Conservation (phyloP, 441 rosid species). For the Corymbia citriodora region DNA sequence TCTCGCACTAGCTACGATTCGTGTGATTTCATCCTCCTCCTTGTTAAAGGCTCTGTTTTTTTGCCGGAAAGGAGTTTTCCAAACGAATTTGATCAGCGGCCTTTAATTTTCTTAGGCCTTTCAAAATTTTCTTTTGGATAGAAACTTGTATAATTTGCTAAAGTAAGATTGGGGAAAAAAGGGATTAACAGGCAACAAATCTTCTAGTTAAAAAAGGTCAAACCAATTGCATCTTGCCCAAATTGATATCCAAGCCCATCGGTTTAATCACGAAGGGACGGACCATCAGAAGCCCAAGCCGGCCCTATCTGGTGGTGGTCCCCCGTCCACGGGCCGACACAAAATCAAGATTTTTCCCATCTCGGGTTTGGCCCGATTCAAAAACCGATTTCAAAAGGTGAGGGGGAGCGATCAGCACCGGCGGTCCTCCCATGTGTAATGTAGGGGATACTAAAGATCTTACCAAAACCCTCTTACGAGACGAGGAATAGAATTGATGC, state of each 20-base stretch:
- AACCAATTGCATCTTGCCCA: neutral
- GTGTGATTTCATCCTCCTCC: neutral
- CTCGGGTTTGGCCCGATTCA: neutral
- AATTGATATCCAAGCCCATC: neutral
- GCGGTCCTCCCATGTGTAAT: neutral
- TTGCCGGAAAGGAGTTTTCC: neutral
- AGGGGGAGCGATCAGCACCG: neutral
- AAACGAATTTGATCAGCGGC: neutral
- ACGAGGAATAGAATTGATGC: neutral
- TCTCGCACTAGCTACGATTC: neutral
- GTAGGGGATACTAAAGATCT: neutral
- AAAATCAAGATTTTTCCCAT: neutral
- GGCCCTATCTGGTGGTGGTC: neutral
- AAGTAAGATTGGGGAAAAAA: neutral
- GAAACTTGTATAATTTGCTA: neutral
- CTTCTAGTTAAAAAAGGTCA: neutral
- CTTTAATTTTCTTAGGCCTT: neutral
- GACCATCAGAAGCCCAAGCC: neutral
- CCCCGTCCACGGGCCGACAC: neutral
- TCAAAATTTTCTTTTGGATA: neutral
- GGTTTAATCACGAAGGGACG: neutral
- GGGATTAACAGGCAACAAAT: neutral
- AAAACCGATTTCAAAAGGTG: neutral
- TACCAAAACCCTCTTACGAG: neutral
- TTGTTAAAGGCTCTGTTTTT: neutral